Evolutionary conservation across 2,329 filamentous ascomycete genomes (phyloP).

Genomic region (Stachybotrys chartarum): DNA sequence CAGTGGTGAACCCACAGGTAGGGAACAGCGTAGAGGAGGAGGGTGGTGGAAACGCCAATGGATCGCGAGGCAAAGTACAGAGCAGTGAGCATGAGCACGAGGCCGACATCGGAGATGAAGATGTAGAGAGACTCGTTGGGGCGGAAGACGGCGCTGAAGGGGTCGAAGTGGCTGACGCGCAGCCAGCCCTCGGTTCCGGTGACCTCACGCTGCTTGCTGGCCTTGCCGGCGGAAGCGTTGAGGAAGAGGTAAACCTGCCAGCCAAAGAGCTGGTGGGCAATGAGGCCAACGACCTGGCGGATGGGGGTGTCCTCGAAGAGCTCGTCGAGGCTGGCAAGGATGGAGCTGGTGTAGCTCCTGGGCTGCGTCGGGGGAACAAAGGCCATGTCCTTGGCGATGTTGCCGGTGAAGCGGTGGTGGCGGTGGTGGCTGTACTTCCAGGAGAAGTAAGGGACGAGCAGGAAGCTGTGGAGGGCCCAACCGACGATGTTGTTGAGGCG

Average conservation of each 20-base stretch:
- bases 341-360: slow-evolving; percentile 23
- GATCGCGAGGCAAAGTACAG: slow-evolving; percentile 45
- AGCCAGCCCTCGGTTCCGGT: slow-evolving; percentile 25
- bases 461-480: slow-evolving; percentile 57
- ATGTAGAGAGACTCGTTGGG: slow-evolving; percentile 49
- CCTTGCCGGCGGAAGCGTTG: slow-evolving; percentile 44
- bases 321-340: slow-evolving; percentile 36
- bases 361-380: slow-evolving; percentile 48
- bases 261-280: slow-evolving; percentile 57
- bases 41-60: slow-evolving; percentile 49
- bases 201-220: slow-evolving; percentile 38
- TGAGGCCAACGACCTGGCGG: slow-evolving; percentile 42
- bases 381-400: slow-evolving; percentile 61
- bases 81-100: slow-evolving; percentile 40
- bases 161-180: slow-evolving; percentile 52
- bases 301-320: slow-evolving; percentile 58
- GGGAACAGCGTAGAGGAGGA: slow-evolving; percentile 54
- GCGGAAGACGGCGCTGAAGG: slow-evolving; percentile 54
- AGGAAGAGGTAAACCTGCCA: slow-evolving; percentile 58
- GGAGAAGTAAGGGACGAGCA: slow-evolving; percentile 64
- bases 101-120: slow-evolving; percentile 51
- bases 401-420: slow-evolving; percentile 62
- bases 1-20: slow-evolving; percentile 68
- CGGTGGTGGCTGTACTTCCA: slow-evolving; percentile 66
- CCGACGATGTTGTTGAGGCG: slow-evolving; percentile 54